These are phyloP conservation scores for Neonectria neomacrospora DNA, from an alignment of 2,329 filamentous ascomycete species.

Conservation along the genomic window DNA sequence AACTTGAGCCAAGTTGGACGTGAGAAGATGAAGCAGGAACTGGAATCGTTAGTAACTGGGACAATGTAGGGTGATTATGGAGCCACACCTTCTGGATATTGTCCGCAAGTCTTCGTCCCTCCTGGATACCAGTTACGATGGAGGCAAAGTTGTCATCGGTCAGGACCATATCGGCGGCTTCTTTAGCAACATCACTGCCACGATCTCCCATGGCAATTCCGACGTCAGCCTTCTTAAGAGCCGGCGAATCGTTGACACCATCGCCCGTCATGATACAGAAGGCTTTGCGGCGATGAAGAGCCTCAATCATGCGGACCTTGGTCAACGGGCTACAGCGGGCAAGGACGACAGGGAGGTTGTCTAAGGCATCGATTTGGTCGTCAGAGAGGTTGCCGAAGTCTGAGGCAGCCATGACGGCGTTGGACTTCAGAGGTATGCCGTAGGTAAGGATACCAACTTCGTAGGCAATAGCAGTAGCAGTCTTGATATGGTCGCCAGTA, in stretches of 20 bases:
- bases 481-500: slow-evolving; percentile 75
- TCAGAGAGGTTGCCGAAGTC: slow-evolving; percentile 72
- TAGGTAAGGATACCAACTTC: slow-evolving; percentile 70
- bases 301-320: slow-evolving; percentile 81
- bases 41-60: slow-evolving; percentile 43
- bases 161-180: slow-evolving; percentile 88
- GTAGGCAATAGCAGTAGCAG: slow-evolving; percentile 72
- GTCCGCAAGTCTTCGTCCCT: slow-evolving; percentile 76
- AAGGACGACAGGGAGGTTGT: slow-evolving; percentile 72
- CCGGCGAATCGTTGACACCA: slow-evolving; percentile 79
- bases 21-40: slow-evolving; percentile 73
- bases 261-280: slow-evolving; percentile 82
- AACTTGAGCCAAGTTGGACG: slow-evolving; percentile 77
- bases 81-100: slow-evolving; percentile 76
- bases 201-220: slow-evolving; percentile 80
- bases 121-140: slow-evolving; percentile 77
- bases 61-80: background rate
- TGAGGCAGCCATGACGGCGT: slow-evolving; percentile 69
- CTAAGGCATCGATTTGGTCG: slow-evolving; percentile 70
- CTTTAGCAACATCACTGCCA: slow-evolving; percentile 79
- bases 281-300: slow-evolving; percentile 73
- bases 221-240: slow-evolving; percentile 77
- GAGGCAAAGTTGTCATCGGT: slow-evolving; percentile 91
- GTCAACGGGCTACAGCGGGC: slow-evolving; percentile 76
- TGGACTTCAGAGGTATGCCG: slow-evolving; percentile 50